Conservation (phyloP, 2,329 filamentous ascomycete genomes). For the Ilyonectria destructans region DNA sequence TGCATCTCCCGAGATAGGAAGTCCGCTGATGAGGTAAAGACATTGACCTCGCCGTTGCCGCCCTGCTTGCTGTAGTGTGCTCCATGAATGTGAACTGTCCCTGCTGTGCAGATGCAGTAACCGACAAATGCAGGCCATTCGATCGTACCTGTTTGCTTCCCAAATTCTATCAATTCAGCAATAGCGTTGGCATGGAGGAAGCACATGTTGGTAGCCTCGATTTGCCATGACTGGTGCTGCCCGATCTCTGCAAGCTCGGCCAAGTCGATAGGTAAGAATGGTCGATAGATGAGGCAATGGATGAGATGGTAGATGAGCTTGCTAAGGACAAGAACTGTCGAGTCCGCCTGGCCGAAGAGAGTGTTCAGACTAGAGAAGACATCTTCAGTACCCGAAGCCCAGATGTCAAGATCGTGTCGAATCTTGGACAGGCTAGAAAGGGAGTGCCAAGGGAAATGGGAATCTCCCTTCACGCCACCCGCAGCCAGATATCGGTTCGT, state of each 20-base stretch:
- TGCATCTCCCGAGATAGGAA: constrained; percentile 86
- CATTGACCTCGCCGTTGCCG: constrained; percentile 68
- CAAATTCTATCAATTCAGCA: constrained; percentile 85
- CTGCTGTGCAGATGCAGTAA: constrained; percentile 89
- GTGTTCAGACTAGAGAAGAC: constrained; percentile 83
- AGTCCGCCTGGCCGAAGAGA: constrained; percentile 84
- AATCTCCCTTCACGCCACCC: constrained; percentile 90
- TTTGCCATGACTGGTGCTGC: constrained; percentile 93
- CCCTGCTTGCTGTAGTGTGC: constrained; percentile 79
- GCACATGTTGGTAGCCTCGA: constrained; percentile 90
- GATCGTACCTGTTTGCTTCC: constrained; percentile 80
- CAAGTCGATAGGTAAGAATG: constrained; percentile 88
- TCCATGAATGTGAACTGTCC: constrained; percentile 90
- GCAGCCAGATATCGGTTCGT: constrained; percentile 89
- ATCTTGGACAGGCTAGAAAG: constrained; percentile 90
- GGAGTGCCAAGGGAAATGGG: constrained; percentile 92
- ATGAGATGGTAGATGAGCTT: constrained; percentile 91
- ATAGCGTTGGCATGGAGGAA: constrained; percentile 91
- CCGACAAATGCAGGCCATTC: constrained; percentile 92
- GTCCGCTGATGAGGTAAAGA: constrained; percentile 76
- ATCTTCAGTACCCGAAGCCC: constrained; percentile 86
- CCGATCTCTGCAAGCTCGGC: constrained; percentile 84
- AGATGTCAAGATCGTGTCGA: constrained; percentile 86
- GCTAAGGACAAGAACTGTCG: constrained; percentile 84
- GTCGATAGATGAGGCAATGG: constrained; percentile 89